Percentiles rank a stretch among this genome's conserved stretches.
phyloP scores from a whole-genome alignment of 1,284 basidiomycete genomes.

The Ganoderma leucocontextum region DNA sequence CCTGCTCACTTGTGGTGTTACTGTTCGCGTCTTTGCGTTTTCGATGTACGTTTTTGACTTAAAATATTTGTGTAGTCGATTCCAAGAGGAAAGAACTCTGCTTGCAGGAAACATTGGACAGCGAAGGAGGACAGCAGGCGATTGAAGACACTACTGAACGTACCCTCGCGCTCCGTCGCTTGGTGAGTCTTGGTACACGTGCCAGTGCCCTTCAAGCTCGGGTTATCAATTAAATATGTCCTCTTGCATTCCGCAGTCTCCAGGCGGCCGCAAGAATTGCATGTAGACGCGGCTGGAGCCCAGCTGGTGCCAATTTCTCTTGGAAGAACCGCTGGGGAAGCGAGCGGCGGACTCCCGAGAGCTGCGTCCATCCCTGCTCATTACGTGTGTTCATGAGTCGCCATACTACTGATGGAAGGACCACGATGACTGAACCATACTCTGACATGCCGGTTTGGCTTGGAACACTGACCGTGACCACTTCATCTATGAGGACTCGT shows the following conservation, averaged over 20 bases:
- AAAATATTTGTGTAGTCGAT: background rate
- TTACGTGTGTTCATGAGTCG: background rate
- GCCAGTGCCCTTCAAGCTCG: background rate
- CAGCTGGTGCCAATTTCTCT: background rate
- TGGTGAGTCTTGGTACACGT: background rate
- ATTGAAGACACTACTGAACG: background rate
- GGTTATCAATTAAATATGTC: background rate
- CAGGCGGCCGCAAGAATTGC: background rate
- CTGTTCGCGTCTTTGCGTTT: background rate
- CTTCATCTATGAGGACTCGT: background rate
- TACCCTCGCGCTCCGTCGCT: background rate
- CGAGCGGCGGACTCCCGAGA: background rate
- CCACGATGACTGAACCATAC: background rate
- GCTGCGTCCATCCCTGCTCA: background rate
- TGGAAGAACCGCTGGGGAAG: background rate
- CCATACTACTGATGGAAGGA: background rate
- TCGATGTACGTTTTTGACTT: background rate
- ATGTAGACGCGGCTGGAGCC: background rate
- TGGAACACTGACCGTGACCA: background rate
- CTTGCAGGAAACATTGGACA: background rate
- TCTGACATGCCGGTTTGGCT: background rate
- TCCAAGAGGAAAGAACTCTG: background rate
- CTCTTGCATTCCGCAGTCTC: background rate
- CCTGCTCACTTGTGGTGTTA: background rate
- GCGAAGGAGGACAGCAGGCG: background rate